Base-by-base conservation (phyloP, 805 yeast species). In the Lachancea waltii region DNA sequence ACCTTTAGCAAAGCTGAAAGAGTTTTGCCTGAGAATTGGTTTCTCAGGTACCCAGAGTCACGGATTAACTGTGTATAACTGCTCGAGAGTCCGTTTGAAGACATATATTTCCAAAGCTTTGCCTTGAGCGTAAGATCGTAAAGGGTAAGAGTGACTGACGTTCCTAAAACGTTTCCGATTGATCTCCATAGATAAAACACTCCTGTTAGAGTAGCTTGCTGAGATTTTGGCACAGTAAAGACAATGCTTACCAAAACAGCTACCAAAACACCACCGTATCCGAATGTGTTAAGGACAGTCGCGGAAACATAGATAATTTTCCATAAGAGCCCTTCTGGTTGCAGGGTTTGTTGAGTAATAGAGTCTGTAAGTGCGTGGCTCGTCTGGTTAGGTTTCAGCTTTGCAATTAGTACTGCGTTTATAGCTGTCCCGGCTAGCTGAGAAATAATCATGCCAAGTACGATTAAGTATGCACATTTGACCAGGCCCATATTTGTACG, bases 231-330 rank as follows among this genome's bases (percentile, higher is more conserved):
- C 21, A 69, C 68, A 14, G 63, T 58, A 33, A 65, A 70, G 11
- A 71, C 71, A 25, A 67, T 70, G 35, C 70, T 55, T 0, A 83
- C 79, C 26, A 79, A 69, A 0, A 85, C 79, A 30, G 81, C 60
- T 50, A 79, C 72, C 7, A 74, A 60, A 1, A 81, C 54, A 47
- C 72, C 73, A 0, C 78, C 73, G 41, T 70, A 62, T 2, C 79
- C 75, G 9, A 76, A 72, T 4, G 73, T 59, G 3, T 67, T 46
- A 10, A 67, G 56, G 13, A 74, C 44, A 1, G 65, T 49, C 28
- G 62, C 47, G 3, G 56, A 13, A 3, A 56, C 43, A 7, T 55
- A 53, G 3, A 58, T 23, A 16, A 57, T n/a, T 33, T 53, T 59
- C 67, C 67, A 64, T 13, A 31, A 30, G 18, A 44, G 14, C 5